Percentiles rank a stretch among this genome's conserved stretches.
phyloP scores from a whole-genome alignment of 2,329 filamentous ascomycete genomes.

The Colletotrichum sp. region DNA sequence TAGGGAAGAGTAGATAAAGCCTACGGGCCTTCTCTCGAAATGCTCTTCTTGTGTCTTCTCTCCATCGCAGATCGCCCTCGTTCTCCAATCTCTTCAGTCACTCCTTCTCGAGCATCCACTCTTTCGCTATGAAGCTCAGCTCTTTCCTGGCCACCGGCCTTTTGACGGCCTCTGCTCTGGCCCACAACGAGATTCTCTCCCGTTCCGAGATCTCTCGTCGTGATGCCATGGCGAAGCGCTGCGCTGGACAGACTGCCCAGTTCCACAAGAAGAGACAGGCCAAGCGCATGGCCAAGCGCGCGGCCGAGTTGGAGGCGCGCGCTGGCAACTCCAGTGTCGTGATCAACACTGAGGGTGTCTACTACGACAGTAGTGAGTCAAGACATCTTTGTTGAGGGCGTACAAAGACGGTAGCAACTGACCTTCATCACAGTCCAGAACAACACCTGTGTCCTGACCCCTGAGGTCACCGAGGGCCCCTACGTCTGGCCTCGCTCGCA shows the following conservation, averaged over 20 bases:
- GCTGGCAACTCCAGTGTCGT: background rate
- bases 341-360: background rate
- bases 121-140: background rate
- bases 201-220: conserved; percentile 6
- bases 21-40: background rate
- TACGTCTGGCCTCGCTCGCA: conserved; percentile 41
- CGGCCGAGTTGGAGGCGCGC: background rate
- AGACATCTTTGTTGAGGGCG: background rate
- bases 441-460: conserved; percentile 15
- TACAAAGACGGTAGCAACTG: background rate
- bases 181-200: conserved; percentile 40
- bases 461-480: conserved; percentile 8
- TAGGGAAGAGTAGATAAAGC: background rate
- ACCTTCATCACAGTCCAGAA: conserved; percentile 22
- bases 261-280: background rate
- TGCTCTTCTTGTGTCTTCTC: background rate
- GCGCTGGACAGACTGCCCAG: background rate
- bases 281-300: background rate
- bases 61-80: background rate
- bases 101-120: background rate
- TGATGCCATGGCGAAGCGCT: background rate
- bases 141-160: background rate
- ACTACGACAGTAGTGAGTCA: background rate
- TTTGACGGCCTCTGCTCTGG: conserved; percentile 20
- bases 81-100: background rate